These are phyloP conservation scores for Raphidocelis subcapitata DNA, from an alignment of 139 green algal species.

Conservation along the genomic window DNA sequence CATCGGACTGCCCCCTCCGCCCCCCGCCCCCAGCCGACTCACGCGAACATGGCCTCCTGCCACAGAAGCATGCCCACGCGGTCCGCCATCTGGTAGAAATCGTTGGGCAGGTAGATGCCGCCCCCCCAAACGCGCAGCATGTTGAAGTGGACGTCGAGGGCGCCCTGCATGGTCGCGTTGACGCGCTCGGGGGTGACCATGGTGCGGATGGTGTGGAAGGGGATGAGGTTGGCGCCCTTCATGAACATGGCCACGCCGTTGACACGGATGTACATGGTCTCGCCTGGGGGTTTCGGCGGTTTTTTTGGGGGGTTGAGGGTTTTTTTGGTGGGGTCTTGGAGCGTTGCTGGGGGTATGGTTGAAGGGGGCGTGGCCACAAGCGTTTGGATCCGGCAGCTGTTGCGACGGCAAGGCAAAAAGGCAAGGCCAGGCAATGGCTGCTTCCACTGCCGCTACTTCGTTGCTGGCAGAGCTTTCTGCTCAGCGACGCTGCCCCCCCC, in stretches of 20 bases:
- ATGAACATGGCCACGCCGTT: slow-evolving; percentile 70
- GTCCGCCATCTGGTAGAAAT: slow-evolving; percentile 70
- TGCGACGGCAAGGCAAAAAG: neutral
- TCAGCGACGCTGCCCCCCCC: no score
- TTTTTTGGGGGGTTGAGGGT: neutral
- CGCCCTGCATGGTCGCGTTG: slow-evolving; percentile 38
- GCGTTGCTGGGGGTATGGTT: neutral
- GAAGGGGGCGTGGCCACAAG: neutral
- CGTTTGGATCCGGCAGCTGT: neutral
- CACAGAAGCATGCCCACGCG: slow-evolving; percentile 72
- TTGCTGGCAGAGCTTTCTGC: no score
- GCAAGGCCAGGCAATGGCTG: neutral
- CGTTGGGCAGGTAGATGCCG: slow-evolving; percentile 51
- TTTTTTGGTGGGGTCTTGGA: neutral
- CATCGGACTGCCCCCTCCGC: no score
- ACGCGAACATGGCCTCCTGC: slow-evolving; percentile 64
- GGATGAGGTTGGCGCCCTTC: slow-evolving; percentile 76
- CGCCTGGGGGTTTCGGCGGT: slow-evolving; percentile 14
- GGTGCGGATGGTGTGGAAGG: slow-evolving; percentile 51
- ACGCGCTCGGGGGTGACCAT: slow-evolving; percentile 14
- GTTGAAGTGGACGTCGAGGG: slow-evolving; percentile 70
- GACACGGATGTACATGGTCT: slow-evolving; percentile 75
- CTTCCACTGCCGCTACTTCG: slow-evolving; percentile 3
- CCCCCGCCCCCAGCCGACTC: neutral
- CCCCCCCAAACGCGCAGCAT: slow-evolving; percentile 79